Conservation (phyloP, 768 basidiomycete species). For the Lentinula aciculospora region DNA sequence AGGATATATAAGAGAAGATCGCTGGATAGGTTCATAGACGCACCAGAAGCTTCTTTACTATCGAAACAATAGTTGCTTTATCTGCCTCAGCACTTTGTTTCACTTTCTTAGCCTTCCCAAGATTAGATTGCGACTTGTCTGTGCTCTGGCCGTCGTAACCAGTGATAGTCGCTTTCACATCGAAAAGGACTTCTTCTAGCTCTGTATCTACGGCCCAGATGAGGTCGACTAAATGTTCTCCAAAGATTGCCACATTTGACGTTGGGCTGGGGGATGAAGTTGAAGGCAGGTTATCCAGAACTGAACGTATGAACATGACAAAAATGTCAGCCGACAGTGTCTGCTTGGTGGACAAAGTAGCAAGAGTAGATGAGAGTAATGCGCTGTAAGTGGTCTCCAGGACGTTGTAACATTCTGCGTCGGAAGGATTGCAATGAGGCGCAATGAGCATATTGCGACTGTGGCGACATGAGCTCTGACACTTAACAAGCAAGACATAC, state of each 20-base stretch:
- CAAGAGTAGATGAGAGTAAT: constrained; percentile 53
- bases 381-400: constrained; percentile 68
- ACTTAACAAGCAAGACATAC: constrained; percentile 10
- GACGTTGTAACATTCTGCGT: constrained; percentile 45
- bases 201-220: constrained; percentile 79
- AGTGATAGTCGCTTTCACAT: constrained; percentile 41
- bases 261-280: constrained; percentile 55
- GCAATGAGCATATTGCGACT: constrained; percentile 60
- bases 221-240: constrained; percentile 71
- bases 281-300: constrained; percentile 58
- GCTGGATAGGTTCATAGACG: constrained; percentile 17
- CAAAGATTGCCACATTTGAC: constrained; percentile 41
- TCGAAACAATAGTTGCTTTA: constrained; percentile 48
- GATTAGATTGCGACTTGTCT: constrained; percentile 18
- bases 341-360: constrained; percentile 46
- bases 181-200: constrained; percentile 62
- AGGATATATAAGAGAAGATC: neutral
- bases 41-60: constrained; percentile 63
- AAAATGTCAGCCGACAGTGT: constrained; percentile 45
- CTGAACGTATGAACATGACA: constrained; percentile 58
- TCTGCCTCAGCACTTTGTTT: constrained; percentile 57
- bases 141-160: constrained; percentile 26
- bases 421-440: constrained; percentile 54
- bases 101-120: constrained; percentile 35
- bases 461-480: constrained; percentile 11